These are phyloP conservation scores for Coemansia sp. DNA, from an alignment of 192 early-diverging fungal genomes.

Conservation along the genomic window DNA sequence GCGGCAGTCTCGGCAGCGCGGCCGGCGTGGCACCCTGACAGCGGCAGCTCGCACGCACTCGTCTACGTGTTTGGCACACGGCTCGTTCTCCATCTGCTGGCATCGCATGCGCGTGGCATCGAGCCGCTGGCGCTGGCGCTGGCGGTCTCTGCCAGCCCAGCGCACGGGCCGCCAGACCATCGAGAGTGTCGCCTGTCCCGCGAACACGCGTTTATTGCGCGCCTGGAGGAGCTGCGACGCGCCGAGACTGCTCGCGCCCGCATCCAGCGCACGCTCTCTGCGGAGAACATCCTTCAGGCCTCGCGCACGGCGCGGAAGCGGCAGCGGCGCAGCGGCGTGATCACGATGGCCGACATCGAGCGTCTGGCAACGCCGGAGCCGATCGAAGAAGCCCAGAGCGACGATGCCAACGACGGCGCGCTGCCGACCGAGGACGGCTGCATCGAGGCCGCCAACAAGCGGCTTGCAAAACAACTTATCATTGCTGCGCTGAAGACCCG, in stretches of 20 bases:
- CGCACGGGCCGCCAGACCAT: too few species aligned
- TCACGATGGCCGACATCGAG: slow-evolving; percentile 51
- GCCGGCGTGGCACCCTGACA: slow-evolving; percentile 5
- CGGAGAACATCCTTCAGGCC: slow-evolving; percentile 21
- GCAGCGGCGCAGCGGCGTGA: slow-evolving; percentile 18
- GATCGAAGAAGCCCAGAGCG: background rate
- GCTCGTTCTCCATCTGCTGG: slow-evolving; percentile 38
- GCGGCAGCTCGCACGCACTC: slow-evolving; percentile 16
- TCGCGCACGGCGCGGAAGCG: slow-evolving; percentile 9
- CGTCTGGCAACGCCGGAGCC: slow-evolving; percentile 11
- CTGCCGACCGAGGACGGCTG: slow-evolving; percentile 1
- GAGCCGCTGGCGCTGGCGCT: slow-evolving; percentile 4
- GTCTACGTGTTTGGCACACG: slow-evolving; percentile 22
- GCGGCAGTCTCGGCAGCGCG: background rate
- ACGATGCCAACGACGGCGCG: background rate
- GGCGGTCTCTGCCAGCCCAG: background rate
- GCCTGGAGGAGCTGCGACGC: slow-evolving; percentile 16
- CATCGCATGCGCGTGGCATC: slow-evolving; percentile 8
- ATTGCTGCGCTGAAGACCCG: slow-evolving; percentile 49
- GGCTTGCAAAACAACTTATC: slow-evolving; percentile 51
- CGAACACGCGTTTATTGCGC: slow-evolving; percentile 32
- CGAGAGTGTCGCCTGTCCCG: background rate
- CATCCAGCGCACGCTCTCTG: slow-evolving; percentile 38
- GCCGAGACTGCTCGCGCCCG: slow-evolving; percentile 23
- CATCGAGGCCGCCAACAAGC: slow-evolving; percentile 38